These are phyloP conservation scores for Dimocarpus longan DNA, from an alignment of 345 rosid genomes.

Conservation along the genomic window DNA sequence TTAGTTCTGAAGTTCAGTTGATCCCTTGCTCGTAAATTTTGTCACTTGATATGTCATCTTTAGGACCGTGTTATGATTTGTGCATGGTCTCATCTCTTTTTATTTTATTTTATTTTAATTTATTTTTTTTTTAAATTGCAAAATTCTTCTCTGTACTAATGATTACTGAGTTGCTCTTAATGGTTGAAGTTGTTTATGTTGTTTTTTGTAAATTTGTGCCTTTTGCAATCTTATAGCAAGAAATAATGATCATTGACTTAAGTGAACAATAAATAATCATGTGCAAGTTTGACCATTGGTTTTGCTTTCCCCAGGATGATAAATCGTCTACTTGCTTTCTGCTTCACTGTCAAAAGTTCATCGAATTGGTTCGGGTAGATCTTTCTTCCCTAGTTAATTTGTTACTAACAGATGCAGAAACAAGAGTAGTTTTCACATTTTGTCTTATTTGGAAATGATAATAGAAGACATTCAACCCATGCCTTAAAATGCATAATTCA, in stretches of 20 bases:
- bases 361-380: conserved; percentile 87
- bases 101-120: too few species aligned
- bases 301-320: conserved; percentile 67
- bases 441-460: background rate
- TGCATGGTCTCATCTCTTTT: background rate
- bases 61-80: background rate
- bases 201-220: background rate
- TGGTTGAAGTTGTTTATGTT: background rate
- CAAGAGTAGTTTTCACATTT: background rate
- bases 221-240: background rate
- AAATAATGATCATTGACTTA: background rate
- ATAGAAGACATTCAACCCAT: background rate
- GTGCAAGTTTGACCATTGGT: conserved; percentile 20
- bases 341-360: conserved; percentile 86
- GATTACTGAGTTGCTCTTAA: background rate
- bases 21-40: background rate
- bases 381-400: conserved; percentile 22
- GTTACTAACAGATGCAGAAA: conserved; percentile 1
- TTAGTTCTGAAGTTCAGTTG: background rate
- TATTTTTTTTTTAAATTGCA: background rate
- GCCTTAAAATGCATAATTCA: background rate
- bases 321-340: conserved; percentile 85
- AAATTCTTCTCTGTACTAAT: background rate
- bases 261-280: background rate
- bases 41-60: background rate